Evolutionary conservation across 164 flowering plant species (phyloP), one percentile per base, ranked within the genome.

Genomic region (Liriodendron chinense): DNA sequence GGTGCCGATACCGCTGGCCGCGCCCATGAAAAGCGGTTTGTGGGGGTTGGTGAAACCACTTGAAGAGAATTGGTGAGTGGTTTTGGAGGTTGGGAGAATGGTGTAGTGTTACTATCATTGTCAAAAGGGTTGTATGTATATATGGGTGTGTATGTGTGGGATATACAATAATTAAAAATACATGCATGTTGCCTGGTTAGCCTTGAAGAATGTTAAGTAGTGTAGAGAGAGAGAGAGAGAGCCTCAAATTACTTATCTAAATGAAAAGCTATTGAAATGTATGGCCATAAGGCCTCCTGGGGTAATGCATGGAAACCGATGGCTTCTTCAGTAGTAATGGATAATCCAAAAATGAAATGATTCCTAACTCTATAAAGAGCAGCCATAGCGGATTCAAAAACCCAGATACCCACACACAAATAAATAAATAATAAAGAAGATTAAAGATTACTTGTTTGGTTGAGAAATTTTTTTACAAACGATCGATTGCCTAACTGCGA

Each of bases 1-100:
- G 47, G 81, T 78, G 20, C 78, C 71, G 14, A 67, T 67, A 70
- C 53, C 75, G 1, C n/a, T 43, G n/a, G 26, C 70, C 47, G 21
- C 53, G 23, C 13, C 34, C 49, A 47, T 70, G 25, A 67, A 47
- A 71, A 64, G 69, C 23, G 26, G 49, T 75, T 66, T 65, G 61
- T 16, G 5, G n/a, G 18, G 50, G 72, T 22, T 49, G 62, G 72
- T 49, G 43, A 70, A 21, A 25, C 43, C 43, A 9, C 20, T 25
- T 66, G 43, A 2, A 21, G 66, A n/a, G 13, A 8, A 20, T 63
- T 63, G 70, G 70, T 43, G 26, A 69, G 25, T 24, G 34, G 72
- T 70, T 47, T 70, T 49, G 62, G 20, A 49, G 72, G 28, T 69
- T 16, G 28, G 25, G 68, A 21, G 67, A 26, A 8, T 12, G 69